These are phyloP conservation scores for Plenodomus lindquistii DNA, from an alignment of 2,329 filamentous ascomycete genomes.

Conservation along the genomic window DNA sequence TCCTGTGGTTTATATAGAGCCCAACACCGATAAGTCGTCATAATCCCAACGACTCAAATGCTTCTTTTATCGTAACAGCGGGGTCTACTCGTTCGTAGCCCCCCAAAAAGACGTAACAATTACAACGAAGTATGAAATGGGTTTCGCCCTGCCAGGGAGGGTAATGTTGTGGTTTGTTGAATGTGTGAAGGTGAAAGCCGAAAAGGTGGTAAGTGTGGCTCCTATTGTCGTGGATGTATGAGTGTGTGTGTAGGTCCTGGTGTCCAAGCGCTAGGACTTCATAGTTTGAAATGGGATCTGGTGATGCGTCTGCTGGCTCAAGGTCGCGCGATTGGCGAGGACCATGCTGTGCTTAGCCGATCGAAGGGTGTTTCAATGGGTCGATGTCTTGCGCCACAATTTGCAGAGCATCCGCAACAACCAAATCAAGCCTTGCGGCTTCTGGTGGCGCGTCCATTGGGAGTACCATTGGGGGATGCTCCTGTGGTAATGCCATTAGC, in stretches of 20 bases:
- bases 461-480: slow-evolving; percentile 50
- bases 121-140: slow-evolving; percentile 25
- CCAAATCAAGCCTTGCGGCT: slow-evolving; percentile 70
- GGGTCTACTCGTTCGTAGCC: slow-evolving; percentile 9
- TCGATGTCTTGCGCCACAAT: slow-evolving; percentile 1
- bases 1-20: neutral
- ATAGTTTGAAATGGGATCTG: neutral
- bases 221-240: slow-evolving; percentile 1
- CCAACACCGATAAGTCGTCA: slow-evolving; percentile 14
- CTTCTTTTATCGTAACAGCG: slow-evolving; percentile 26
- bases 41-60: slow-evolving; percentile 15
- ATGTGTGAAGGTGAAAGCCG: neutral
- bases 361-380: neutral
- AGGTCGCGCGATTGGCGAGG: neutral
- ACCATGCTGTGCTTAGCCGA: neutral
- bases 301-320: neutral
- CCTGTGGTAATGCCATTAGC: slow-evolving; percentile 47
- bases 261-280: neutral
- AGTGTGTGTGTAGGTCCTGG: neutral
- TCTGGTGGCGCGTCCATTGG: slow-evolving; percentile 65
- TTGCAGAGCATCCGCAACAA: neutral
- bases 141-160: slow-evolving; percentile 5
- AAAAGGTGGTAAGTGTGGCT: slow-evolving; percentile 6
- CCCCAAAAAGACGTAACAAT: slow-evolving; percentile 21
- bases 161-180: neutral